These are phyloP conservation scores for Apiospora malaysiana DNA, from an alignment of 2,329 filamentous ascomycete species.

Conservation along the genomic window DNA sequence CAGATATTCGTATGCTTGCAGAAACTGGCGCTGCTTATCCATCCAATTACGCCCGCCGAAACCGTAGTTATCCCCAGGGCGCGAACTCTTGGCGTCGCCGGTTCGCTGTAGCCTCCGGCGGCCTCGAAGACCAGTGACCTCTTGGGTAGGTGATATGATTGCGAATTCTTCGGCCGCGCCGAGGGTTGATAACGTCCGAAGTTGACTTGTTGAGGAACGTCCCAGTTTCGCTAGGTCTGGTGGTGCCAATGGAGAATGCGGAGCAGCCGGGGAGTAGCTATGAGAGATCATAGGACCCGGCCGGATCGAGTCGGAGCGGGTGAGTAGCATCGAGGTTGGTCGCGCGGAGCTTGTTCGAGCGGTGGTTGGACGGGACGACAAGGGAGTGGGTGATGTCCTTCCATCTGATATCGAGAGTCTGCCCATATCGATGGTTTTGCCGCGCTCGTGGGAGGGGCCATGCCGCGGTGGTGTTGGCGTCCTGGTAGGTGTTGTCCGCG, in stretches of 20 bases:
- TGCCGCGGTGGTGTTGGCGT: slow-evolving; percentile 44
- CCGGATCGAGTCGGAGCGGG: slow-evolving; percentile 60
- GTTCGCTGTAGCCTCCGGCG: slow-evolving; percentile 81
- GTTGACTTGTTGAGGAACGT: slow-evolving; percentile 87
- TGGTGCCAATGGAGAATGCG: slow-evolving; percentile 37
- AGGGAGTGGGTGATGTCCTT: slow-evolving; percentile 40
- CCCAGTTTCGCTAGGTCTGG: slow-evolving; percentile 83
- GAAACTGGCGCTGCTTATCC: slow-evolving; percentile 96
- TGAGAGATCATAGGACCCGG: slow-evolving; percentile 34
- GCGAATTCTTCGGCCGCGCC: slow-evolving; percentile 80
- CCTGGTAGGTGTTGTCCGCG: slow-evolving; percentile 39
- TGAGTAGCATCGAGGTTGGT: slow-evolving; percentile 67
- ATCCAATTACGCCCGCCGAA: slow-evolving; percentile 95
- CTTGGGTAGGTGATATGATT: slow-evolving; percentile 77
- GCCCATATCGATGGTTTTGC: slow-evolving; percentile 69
- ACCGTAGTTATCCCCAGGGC: slow-evolving; percentile 61
- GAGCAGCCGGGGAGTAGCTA: neutral
- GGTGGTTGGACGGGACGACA: slow-evolving; percentile 32
- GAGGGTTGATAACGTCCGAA: slow-evolving; percentile 84
- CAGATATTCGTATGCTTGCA: slow-evolving; percentile 97
- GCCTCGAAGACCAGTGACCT: slow-evolving; percentile 87
- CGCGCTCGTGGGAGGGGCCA: slow-evolving; percentile 57
- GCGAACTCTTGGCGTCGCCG: slow-evolving; percentile 54
- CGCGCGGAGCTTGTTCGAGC: slow-evolving; percentile 47
- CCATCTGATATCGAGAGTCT: slow-evolving; percentile 53